These are phyloP conservation scores for Gentiana macrophylla DNA, from an alignment of 257 asterid species.

Conservation along the genomic window DNA sequence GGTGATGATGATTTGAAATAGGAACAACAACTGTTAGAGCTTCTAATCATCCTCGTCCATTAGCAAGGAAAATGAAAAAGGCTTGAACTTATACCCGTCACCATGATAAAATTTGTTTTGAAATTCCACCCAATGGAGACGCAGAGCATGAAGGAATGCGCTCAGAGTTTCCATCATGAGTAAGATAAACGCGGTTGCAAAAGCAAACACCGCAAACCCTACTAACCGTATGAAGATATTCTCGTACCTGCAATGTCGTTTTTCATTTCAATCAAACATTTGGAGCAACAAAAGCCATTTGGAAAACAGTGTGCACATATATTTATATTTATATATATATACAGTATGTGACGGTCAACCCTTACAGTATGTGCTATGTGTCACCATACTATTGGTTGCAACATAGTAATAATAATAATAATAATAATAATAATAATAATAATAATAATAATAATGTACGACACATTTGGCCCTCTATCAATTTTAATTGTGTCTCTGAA, in stretches of 20 bases:
- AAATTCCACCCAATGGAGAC: slow-evolving; percentile 96
- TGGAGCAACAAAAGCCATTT: neutral
- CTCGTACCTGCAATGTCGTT: slow-evolving; percentile 50
- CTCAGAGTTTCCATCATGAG: slow-evolving; percentile 96
- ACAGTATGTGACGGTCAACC: no score
- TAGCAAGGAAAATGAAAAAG: slow-evolving; percentile 65
- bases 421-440: no score
- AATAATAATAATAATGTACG: no score
- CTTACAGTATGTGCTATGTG: no score
- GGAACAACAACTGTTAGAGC: neutral
- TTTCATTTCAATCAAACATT: neutral
- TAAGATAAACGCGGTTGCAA: slow-evolving; percentile 76
- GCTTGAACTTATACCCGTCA: slow-evolving; percentile 81
- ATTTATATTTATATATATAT: no score
- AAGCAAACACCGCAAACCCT: slow-evolving; percentile 72
- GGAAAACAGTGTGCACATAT: no score
- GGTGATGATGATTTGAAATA: slow-evolving; percentile 10
- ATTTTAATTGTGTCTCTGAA: no score
- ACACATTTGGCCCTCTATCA: no score
- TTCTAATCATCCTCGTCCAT: slow-evolving; percentile 45
- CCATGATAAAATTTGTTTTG: slow-evolving; percentile 82
- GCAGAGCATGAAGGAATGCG: slow-evolving; percentile 89
- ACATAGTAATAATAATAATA: no score
- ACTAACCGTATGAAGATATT: slow-evolving; percentile 52
- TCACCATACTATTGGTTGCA: no score